Evolutionary conservation across 2,329 filamentous ascomycete species (phyloP).

Genomic region (Hymenoscyphus fructigenus): DNA sequence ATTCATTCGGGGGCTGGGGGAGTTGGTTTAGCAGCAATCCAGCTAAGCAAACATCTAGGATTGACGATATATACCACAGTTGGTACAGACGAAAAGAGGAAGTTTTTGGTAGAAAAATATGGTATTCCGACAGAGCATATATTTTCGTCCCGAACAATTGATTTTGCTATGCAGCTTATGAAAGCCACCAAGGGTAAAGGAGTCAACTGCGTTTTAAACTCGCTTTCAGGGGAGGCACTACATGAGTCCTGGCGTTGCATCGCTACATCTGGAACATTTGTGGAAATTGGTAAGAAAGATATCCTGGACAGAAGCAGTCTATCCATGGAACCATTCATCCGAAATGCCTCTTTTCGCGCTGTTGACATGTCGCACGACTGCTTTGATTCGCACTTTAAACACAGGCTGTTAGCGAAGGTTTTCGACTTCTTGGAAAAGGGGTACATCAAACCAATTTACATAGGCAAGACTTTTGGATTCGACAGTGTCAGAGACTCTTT

Average conservation of each 20-base stretch:
- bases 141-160: conserved; percentile 34
- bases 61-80: conserved; percentile 44
- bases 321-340: conserved; percentile 22
- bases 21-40: too few relatives aligned
- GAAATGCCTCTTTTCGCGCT: conserved; percentile 23
- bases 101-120: conserved; percentile 30
- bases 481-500: conserved; percentile 30
- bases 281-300: conserved; percentile 27
- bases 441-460: conserved; percentile 20
- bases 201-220: conserved; percentile 38
- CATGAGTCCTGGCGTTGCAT: conserved; percentile 36
- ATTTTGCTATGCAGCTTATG: conserved; percentile 28
- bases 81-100: conserved; percentile 18
- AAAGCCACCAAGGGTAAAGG: conserved; percentile 23
- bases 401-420: background rate
- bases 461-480: conserved; percentile 23
- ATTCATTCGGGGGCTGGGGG: too few relatives aligned
- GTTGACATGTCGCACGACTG: conserved; percentile 21
- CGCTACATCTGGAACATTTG: conserved; percentile 35
- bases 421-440: conserved; percentile 15
- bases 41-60: too few relatives aligned
- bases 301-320: conserved; percentile 19
- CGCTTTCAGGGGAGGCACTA: conserved; percentile 29
- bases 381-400: too few relatives aligned
- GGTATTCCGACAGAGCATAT: conserved; percentile 42